These are phyloP conservation scores for Colletotrichum tabaci DNA, from an alignment of 2,329 filamentous ascomycete genomes.

Conservation along the genomic window DNA sequence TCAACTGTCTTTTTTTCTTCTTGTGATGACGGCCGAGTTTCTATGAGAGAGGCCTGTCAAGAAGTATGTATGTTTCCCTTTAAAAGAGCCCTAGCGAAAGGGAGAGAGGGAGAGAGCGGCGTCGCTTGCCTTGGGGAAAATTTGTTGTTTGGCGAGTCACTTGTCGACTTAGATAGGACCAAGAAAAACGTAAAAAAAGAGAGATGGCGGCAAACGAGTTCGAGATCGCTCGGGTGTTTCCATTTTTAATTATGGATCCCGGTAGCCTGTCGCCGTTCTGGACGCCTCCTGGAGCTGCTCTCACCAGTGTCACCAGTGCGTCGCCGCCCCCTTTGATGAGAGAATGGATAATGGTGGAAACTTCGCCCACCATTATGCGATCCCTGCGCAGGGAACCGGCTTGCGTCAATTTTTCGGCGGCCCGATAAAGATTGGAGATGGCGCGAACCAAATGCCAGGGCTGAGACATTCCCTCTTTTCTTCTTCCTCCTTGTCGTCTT, in stretches of 20 bases:
- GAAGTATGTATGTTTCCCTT: background rate
- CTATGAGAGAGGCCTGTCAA: background rate
- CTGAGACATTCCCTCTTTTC: slow-evolving; percentile 9
- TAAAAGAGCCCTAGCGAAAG: background rate
- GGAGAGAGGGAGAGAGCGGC: background rate
- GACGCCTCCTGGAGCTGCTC: background rate
- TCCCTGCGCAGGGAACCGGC: slow-evolving; percentile 10
- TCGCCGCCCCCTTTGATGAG: slow-evolving; percentile 1
- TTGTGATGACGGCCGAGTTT: no score
- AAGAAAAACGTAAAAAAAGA: background rate
- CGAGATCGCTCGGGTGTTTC: slow-evolving; percentile 26
- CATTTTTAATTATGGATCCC: slow-evolving; percentile 15
- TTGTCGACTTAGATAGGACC: slow-evolving; percentile 8
- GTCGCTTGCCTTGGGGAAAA: background rate
- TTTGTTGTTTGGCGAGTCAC: slow-evolving; percentile 6
- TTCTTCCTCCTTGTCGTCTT: background rate
- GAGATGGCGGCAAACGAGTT: slow-evolving; percentile 12
- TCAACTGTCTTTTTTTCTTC: no score
- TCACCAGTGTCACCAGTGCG: no score
- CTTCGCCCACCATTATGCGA: background rate
- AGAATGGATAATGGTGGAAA: slow-evolving; percentile 1
- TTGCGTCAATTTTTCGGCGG: slow-evolving; percentile 25
- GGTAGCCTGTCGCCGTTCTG: slow-evolving; percentile 3
- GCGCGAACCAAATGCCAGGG: slow-evolving; percentile 26
- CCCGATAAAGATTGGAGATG: slow-evolving; percentile 19